phyloP scores from a whole-genome alignment of 2,329 filamentous ascomycete species.

The Pseudocercospora macadamiae region DNA sequence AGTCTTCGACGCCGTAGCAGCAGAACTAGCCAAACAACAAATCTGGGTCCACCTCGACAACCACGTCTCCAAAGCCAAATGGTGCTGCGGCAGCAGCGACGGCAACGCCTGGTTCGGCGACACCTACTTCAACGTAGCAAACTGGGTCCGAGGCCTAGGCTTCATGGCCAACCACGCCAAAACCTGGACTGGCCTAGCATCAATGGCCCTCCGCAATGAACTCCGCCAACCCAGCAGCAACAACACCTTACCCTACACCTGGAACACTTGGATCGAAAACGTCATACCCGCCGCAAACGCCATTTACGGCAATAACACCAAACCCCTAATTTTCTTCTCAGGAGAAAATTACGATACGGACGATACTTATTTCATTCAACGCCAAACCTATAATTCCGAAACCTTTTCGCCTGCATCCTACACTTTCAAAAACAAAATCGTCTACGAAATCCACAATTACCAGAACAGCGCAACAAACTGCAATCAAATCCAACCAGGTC shows the following conservation, averaged over 20 bases:
- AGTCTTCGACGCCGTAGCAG: constrained; percentile 58
- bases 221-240: constrained; percentile 46
- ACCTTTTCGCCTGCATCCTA: constrained; percentile 56
- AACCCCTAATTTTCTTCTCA: constrained; percentile 61
- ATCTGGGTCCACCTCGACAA: constrained; percentile 66
- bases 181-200: constrained; percentile 52
- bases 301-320: constrained; percentile 56
- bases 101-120: constrained; percentile 56
- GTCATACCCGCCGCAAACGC: constrained; percentile 54
- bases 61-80: constrained; percentile 60
- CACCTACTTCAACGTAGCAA: constrained; percentile 58
- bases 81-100: constrained; percentile 58
- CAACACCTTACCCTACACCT: constrained; percentile 37
- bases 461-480: constrained; percentile 43
- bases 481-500: constrained; percentile 50
- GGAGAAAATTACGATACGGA: constrained; percentile 62
- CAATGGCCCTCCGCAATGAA: constrained; percentile 60
- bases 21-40: constrained; percentile 54
- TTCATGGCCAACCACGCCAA: constrained; percentile 61
- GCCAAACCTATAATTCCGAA: constrained; percentile 42
- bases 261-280: constrained; percentile 46
- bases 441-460: constrained; percentile 66
- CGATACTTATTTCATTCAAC: constrained; percentile 49
- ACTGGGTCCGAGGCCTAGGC: constrained; percentile 62
- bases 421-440: constrained; percentile 54